Conservation (phyloP, 345 rosid genomes). For the Hibiscus syriacus region DNA sequence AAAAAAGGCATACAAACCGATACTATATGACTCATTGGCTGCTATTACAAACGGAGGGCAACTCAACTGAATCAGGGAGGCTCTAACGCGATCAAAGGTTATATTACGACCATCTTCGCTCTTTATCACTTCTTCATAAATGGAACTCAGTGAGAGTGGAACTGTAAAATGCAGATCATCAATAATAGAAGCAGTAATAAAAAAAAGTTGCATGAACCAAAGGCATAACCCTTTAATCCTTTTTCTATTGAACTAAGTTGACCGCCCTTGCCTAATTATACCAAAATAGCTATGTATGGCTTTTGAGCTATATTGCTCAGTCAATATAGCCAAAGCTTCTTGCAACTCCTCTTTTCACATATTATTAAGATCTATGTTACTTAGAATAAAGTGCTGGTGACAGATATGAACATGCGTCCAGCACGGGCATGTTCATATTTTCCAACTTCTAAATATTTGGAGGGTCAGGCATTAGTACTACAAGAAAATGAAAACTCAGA, state of each 20-base stretch:
- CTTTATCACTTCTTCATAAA: constrained; percentile 79
- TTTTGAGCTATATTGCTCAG: not conserved
- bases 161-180: constrained; percentile 37
- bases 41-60: constrained; percentile 40
- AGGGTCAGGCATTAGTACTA: not conserved
- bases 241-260: not conserved
- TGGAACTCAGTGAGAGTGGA: constrained; percentile 53
- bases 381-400: not conserved
- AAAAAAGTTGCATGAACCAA: constrained; percentile 10
- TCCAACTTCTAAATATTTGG: not conserved
- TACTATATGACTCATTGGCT: constrained; percentile 35
- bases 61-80: constrained; percentile 47
- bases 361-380: not conserved
- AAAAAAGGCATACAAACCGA: constrained; percentile 35
- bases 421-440: not conserved
- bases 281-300: not conserved
- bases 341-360: not conserved
- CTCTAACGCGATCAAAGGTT: constrained; percentile 66
- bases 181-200: constrained; percentile 6
- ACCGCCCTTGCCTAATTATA: too few species aligned
- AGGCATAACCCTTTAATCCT: not conserved
- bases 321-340: not conserved
- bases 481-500: not conserved
- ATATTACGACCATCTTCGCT: constrained; percentile 61
- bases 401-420: not conserved